phyloP scores from a whole-genome alignment of 2,329 filamentous ascomycete genomes.

The Stagonosporopsis chrysanthemi region DNA sequence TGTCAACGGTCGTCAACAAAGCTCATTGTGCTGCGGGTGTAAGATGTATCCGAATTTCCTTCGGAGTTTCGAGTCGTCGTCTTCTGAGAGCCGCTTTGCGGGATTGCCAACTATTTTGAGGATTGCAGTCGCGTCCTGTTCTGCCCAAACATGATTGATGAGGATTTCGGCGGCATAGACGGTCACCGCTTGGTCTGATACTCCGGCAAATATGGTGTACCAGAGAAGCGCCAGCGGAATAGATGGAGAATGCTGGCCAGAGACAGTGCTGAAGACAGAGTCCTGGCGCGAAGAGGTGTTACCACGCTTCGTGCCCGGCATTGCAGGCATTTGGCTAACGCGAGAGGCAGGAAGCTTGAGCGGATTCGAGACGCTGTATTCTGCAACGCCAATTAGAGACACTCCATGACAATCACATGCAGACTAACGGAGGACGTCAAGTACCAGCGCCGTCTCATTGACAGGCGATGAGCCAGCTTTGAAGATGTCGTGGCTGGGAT shows the following conservation, averaged over 20 bases:
- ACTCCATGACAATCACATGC: too few species aligned
- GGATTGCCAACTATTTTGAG: constrained; percentile 30
- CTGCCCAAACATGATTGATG: constrained; percentile 19
- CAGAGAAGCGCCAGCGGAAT: constrained; percentile 18
- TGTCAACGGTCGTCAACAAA: constrained; percentile 7
- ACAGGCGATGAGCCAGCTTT: not conserved
- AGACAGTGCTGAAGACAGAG: constrained; percentile 5
- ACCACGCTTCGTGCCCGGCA: not conserved
- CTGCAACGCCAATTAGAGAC: not conserved
- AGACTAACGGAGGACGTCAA: constrained; percentile 22
- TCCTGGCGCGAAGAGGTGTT: constrained; percentile 9
- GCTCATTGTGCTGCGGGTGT: constrained; percentile 16
- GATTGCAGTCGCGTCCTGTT: constrained; percentile 21
- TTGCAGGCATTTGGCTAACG: constrained; percentile 16
- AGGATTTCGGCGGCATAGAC: constrained; percentile 19
- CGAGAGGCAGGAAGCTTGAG: not conserved
- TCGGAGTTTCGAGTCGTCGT: constrained; percentile 23
- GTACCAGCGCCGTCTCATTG: constrained; percentile 16
- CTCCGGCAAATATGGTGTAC: constrained; percentile 26
- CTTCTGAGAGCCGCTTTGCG: constrained; percentile 12
- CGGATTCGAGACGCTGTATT: not conserved
- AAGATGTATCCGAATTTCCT: constrained; percentile 18
- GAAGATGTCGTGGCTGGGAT: constrained; percentile 24
- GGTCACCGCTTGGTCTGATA: constrained; percentile 19
- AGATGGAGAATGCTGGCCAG: not conserved